Base-by-base conservation (phyloP, 2,329 filamentous ascomycete species). In the Rosellinia necatrix region DNA sequence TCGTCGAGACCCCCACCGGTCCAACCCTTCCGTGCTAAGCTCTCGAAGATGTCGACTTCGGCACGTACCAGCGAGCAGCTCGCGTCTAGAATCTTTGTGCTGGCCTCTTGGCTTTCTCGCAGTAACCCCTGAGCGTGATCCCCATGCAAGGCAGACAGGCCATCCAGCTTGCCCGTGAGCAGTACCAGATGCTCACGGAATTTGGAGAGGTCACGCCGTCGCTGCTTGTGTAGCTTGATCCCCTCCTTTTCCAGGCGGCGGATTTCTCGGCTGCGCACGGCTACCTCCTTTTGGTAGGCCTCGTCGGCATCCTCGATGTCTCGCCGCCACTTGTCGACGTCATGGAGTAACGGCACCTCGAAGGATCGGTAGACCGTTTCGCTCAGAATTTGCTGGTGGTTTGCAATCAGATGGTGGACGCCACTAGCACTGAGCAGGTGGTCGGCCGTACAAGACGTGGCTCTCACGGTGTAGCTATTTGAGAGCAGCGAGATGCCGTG, bases 21-120 rank as follows among this genome's bases (percentile, higher is more conserved):
- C 86, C 85, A 88, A 6, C 86, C 86, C 65, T 89, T 89, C 57
- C 84, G 75, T 17, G 86, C 85, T 21, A 89, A 72, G 21, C 81
- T 77, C 73, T 89, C 86, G 55, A 87, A 88, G 24, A 89, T 88
- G 70, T 89, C 86, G 17, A 89, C 82, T 72, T 89, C 86, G 51
- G 86, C 86, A 15, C 86, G 76, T 10, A 88, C 85, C 9, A 89
- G 77, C 59, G 82, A 84, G 65, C 85, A 87, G 65, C 82, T 82
- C 15, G 84, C 83, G 53, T 88, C 85, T 15, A 87, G 78, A 63
- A 88, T 86, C 61, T 78, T 77, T 22, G 72, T 76, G 64, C 83
- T 86, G 61, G 84, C 85, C 63, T 87, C 84, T 70, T 88, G 85
- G 66, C 83, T 84, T 67, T 88, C 85, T 56, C 83, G 74, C 50